Percentiles rank a stretch among this genome's conserved stretches.
These are phyloP conservation scores for Pythium vanterpoolii DNA, from an alignment of 352 stramenopile genomes.

Conservation along the genomic window DNA sequence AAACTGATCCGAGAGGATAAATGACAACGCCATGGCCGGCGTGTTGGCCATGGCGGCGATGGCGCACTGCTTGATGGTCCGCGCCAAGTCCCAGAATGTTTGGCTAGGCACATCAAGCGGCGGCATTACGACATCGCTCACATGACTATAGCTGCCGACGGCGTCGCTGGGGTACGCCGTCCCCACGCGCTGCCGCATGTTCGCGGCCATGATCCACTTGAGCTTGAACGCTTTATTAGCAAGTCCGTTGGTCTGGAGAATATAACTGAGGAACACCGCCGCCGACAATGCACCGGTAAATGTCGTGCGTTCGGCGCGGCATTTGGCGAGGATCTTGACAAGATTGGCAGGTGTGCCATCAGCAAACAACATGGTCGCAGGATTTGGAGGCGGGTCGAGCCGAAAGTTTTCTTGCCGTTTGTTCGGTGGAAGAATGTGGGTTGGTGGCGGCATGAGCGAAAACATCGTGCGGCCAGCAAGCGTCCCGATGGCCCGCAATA, in stretches of 20 bases:
- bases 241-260: constrained; percentile 3
- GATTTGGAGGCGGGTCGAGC: constrained; percentile 24
- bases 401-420: constrained; percentile 33
- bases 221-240: constrained; percentile 37
- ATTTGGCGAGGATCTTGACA: constrained; percentile 27
- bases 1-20: constrained; percentile 12
- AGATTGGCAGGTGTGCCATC: constrained; percentile 33
- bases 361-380: constrained; percentile 32
- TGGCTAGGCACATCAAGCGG: constrained; percentile 11
- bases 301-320: constrained; percentile 36
- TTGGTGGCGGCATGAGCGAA: constrained; percentile 9
- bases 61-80: constrained; percentile 30
- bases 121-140: not conserved
- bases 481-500: not conserved
- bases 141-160: constrained; percentile 38
- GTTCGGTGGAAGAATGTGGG: constrained; percentile 22
- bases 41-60: not conserved
- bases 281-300: constrained; percentile 36
- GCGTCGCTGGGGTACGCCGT: constrained; percentile 28
- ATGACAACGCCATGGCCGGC: not conserved
- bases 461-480: not conserved
- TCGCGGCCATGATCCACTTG: constrained; percentile 31
- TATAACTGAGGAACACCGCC: constrained; percentile 25
- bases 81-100: constrained; percentile 47
- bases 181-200: constrained; percentile 43